Base-by-base conservation (phyloP, 2,329 filamentous ascomycete genomes). In the Dactylellina drechsleri region DNA sequence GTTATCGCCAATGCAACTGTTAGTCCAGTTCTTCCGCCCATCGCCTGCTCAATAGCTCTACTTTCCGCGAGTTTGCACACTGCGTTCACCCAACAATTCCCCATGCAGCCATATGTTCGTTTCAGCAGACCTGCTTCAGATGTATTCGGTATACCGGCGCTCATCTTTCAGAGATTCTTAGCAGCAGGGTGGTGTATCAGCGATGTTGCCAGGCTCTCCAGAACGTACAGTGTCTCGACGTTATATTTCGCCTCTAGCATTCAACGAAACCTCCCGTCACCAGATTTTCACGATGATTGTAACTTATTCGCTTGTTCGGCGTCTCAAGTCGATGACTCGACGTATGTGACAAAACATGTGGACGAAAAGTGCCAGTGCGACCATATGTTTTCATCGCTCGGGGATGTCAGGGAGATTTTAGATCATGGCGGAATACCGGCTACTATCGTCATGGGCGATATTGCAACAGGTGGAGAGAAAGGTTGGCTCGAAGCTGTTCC, bases 331-430 rank as follows among this genome's bases (percentile, higher is more conserved):
- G 72, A 76, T 52, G 72, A 70, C 47, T 43, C 58, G 16, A 76
- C 72, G 12, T 76, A 76, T 53, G 59, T 64, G 23, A 76, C 66
- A 2, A 76, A 72, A 36, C 72, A 76, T 45, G 66, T 70, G 18
- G 59, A 65, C 47, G 58, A 47, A 47, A 65, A 31, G 4, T 67
- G 64, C 20, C 41, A 50, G 18, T 77, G 75, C 56, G 59, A 77
- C 16, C 75, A 77, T 50, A 77, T 77, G 49, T 64, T 52, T 5
- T 60, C 70, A 18, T 50, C 72, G 15, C 45, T 76, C n/a, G 64
- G 52, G 23, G 53, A 56, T 57, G 70, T 77, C 2, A 57, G 50
- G 31, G 26, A 20, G 16, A 70, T 68, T n/a, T 43, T 77, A 5
- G 59, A 54, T 16, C 20, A 18, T 12, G 71, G 70, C 1, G 47